A percentile compares a stretch with the other conserved stretches of the same genome.
Conservation (phyloP, 495 filamentous ascomycete genomes). For the Rhypophila decipiens region DNA sequence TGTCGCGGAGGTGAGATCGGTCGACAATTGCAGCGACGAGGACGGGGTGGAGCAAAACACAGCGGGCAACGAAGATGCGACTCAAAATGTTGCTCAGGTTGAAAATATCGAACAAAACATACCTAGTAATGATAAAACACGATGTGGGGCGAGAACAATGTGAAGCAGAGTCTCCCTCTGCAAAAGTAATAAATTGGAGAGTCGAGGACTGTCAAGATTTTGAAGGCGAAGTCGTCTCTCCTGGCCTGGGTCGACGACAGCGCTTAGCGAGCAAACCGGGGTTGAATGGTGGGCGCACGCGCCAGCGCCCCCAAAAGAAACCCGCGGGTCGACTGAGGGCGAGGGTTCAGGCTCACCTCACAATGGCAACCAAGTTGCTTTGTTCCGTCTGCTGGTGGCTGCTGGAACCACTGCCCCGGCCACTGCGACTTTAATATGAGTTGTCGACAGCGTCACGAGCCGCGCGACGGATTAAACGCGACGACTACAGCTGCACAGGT, state of each 20-base stretch:
- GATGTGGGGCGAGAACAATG: slow-evolving; percentile 4
- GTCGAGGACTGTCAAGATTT: slow-evolving; percentile 14
- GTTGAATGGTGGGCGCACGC: slow-evolving; percentile 6
- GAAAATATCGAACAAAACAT: not conserved
- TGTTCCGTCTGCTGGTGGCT: too few relatives aligned
- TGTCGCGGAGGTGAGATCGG: not conserved
- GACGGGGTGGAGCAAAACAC: not conserved
- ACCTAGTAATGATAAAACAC: slow-evolving; percentile 5
- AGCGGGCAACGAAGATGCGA: not conserved
- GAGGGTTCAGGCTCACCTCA: too few relatives aligned
- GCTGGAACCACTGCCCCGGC: too few relatives aligned
- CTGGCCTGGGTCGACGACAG: slow-evolving; percentile 8
- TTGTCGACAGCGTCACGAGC: too few relatives aligned
- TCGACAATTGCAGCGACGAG: not conserved
- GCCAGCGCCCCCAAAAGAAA: too few relatives aligned
- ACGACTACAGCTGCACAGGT: too few relatives aligned
- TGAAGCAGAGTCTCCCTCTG: slow-evolving; percentile 6
- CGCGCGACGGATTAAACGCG: slow-evolving; percentile 1
- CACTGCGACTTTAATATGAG: too few relatives aligned
- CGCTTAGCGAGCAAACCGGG: slow-evolving; percentile 11
- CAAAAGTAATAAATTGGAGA: not conserved
- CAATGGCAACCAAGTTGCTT: too few relatives aligned
- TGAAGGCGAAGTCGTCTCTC: slow-evolving; percentile 12
- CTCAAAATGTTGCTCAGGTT: not conserved
- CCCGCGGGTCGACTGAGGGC: too few relatives aligned